Percentiles rank a stretch among this genome's conserved stretches.
These are phyloP conservation scores for Hanseniaspora nectarophila DNA, from an alignment of 805 yeast species.

Conservation along the genomic window DNA sequence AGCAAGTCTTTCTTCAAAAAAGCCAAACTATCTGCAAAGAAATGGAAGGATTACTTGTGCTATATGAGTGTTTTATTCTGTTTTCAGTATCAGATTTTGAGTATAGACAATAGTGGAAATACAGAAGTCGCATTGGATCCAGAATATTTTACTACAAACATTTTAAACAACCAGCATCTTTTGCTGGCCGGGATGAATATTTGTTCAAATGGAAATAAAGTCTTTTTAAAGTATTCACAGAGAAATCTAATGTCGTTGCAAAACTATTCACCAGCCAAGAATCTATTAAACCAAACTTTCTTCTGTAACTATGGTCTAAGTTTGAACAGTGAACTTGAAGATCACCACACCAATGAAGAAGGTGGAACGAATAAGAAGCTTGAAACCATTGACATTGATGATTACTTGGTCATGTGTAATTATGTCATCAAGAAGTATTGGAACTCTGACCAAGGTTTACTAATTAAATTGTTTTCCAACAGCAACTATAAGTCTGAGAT, in stretches of 20 bases:
- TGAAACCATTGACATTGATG: slow-evolving; percentile 27
- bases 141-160: slow-evolving; percentile 27
- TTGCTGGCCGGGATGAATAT: slow-evolving; percentile 57
- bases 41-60: slow-evolving; percentile 37
- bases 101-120: not conserved
- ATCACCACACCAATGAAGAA: slow-evolving; percentile 48
- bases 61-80: slow-evolving; percentile 22
- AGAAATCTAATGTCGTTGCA: slow-evolving; percentile 35
- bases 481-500: slow-evolving; percentile 1
- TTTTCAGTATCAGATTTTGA: slow-evolving; percentile 14
- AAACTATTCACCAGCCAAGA: slow-evolving; percentile 39
- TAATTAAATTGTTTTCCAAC: not conserved
- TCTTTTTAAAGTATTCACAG: slow-evolving; percentile 51
- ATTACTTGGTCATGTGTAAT: slow-evolving; percentile 25
- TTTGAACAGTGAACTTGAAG: slow-evolving; percentile 41
- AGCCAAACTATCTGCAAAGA: slow-evolving; percentile 35
- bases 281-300: slow-evolving; percentile 63
- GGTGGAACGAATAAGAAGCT: not conserved
- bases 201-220: slow-evolving; percentile 56
- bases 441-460: not conserved
- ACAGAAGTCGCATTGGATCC: not conserved
- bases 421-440: slow-evolving; percentile 24
- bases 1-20: slow-evolving; percentile 32
- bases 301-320: slow-evolving; percentile 65
- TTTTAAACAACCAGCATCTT: slow-evolving; percentile 54